Evolutionary conservation across 2,329 filamentous ascomycete genomes (phyloP).

Genomic region (Epichloe scottii): DNA sequence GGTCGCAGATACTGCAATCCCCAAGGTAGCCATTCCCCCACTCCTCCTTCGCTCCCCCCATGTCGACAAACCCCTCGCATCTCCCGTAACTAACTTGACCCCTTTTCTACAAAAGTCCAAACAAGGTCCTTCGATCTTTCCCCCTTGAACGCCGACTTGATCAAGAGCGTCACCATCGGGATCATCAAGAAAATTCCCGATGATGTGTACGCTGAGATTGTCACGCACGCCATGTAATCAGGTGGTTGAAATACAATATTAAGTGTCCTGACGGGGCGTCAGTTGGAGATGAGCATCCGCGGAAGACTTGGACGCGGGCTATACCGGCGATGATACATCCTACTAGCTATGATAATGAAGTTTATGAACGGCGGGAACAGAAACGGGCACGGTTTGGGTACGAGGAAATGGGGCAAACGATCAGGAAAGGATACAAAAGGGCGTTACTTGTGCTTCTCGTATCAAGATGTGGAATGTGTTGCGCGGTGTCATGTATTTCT

Average conservation of each 20-base stretch:
- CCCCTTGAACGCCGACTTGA: constrained; percentile 73
- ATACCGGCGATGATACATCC: neutral
- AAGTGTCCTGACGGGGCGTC: too few species aligned
- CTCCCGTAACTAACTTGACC: constrained; percentile 13
- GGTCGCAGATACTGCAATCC: constrained; percentile 71
- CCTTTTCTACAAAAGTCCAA: constrained; percentile 50
- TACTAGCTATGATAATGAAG: neutral
- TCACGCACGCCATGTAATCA: constrained; percentile 62
- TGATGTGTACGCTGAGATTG: constrained; percentile 81
- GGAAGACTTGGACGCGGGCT: too few species aligned
- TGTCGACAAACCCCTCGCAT: neutral
- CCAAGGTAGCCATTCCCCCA: constrained; percentile 47
- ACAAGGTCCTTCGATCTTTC: constrained; percentile 80
- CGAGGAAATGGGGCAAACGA: neutral
- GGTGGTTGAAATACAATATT: too few species aligned
- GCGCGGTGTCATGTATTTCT: neutral
- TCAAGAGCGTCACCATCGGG: constrained; percentile 74
- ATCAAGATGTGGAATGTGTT: neutral
- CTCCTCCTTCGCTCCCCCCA: neutral
- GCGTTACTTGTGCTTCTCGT: neutral
- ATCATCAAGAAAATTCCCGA: constrained; percentile 85
- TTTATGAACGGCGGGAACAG: neutral
- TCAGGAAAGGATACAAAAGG: neutral
- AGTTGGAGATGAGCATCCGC: too few species aligned
- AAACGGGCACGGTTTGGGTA: neutral